phyloP scores from a whole-genome alignment of 2,329 filamentous ascomycete genomes.

The Paecilomyces sp. region DNA sequence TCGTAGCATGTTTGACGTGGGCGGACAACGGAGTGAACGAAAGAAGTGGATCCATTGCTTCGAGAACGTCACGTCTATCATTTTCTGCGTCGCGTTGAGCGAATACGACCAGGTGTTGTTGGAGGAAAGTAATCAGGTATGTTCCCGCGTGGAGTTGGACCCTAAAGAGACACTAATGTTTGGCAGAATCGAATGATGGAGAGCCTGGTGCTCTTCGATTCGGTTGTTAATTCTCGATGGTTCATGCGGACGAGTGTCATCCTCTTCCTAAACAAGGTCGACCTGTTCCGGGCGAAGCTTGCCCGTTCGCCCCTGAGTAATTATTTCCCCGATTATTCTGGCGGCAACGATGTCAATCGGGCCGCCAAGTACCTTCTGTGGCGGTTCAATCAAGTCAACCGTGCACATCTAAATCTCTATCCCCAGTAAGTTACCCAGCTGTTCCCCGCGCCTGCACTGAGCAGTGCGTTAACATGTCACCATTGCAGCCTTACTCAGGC shows the following conservation, averaged over 20 bases:
- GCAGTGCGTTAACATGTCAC: conserved; percentile 13
- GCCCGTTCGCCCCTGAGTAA: conserved; percentile 81
- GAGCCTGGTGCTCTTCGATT: conserved; percentile 90
- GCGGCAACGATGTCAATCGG: conserved; percentile 95
- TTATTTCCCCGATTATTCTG: conserved; percentile 97
- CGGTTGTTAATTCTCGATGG: conserved; percentile 97
- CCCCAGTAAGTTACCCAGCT: conserved; percentile 67
- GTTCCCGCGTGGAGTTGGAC: conserved; percentile 20
- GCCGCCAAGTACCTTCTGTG: conserved; percentile 96
- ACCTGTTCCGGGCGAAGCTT: conserved; percentile 94
- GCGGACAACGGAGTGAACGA: conserved; percentile 89
- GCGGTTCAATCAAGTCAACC: conserved; percentile 98
- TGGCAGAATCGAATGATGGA: conserved; percentile 99
- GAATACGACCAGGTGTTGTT: conserved; percentile 97
- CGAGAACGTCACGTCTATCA: conserved; percentile 98
- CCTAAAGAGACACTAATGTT: background rate
- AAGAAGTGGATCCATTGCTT: conserved; percentile 99
- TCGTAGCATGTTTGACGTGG: conserved; percentile 94
- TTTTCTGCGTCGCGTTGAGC: conserved; percentile 95
- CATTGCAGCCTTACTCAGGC: conserved; percentile 81
- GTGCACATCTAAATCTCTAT: conserved; percentile 91
- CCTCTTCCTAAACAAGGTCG: conserved; percentile 96
- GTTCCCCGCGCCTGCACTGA: background rate
- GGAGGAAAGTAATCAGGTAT: conserved; percentile 93
- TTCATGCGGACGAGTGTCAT: conserved; percentile 99